phyloP scores from a whole-genome alignment of 148 eudicot genomes.

The Tetragonia tetragonoides region DNA sequence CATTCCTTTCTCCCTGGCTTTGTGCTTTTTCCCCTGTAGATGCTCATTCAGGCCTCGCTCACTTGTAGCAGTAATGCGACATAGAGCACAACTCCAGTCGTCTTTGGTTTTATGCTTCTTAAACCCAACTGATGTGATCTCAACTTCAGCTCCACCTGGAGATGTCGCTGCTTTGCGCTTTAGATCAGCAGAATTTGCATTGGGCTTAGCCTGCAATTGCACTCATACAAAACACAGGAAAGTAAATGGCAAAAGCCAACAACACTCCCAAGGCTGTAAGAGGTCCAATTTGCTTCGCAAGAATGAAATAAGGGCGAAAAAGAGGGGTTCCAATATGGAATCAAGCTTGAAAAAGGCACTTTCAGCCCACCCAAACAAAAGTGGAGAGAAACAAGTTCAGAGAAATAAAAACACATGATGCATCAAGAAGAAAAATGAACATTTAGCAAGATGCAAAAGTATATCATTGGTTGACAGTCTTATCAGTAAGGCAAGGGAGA shows the following conservation, averaged over 20 bases:
- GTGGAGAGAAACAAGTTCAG: neutral
- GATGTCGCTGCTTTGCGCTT: constrained; percentile 52
- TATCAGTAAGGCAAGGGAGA: neutral
- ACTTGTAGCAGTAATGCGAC: constrained; percentile 50
- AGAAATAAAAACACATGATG: neutral
- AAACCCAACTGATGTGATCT: constrained; percentile 11
- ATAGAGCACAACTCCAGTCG: constrained; percentile 58
- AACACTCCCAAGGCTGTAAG: neutral
- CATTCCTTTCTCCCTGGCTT: constrained; percentile 39
- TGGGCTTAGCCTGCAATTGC: constrained; percentile 53
- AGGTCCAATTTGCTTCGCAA: neutral
- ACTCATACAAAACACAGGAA: constrained; percentile 21
- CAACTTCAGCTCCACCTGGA: constrained; percentile 24
- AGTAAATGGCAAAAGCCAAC: constrained; percentile 17
- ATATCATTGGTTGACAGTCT: neutral
- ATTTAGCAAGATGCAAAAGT: neutral
- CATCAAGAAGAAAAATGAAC: neutral
- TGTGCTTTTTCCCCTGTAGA: constrained; percentile 66
- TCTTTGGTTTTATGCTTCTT: constrained; percentile 44
- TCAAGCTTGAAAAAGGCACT: neutral
- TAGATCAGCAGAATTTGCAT: constrained; percentile 24
- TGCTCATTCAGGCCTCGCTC: constrained; percentile 52
- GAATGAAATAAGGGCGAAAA: neutral
- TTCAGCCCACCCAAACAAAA: neutral
- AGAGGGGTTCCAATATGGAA: neutral